Percentiles rank a stretch among this genome's conserved stretches.
These are phyloP conservation scores for Lagenidium giganteum DNA, from an alignment of 352 stramenopile genomes.

Conservation along the genomic window DNA sequence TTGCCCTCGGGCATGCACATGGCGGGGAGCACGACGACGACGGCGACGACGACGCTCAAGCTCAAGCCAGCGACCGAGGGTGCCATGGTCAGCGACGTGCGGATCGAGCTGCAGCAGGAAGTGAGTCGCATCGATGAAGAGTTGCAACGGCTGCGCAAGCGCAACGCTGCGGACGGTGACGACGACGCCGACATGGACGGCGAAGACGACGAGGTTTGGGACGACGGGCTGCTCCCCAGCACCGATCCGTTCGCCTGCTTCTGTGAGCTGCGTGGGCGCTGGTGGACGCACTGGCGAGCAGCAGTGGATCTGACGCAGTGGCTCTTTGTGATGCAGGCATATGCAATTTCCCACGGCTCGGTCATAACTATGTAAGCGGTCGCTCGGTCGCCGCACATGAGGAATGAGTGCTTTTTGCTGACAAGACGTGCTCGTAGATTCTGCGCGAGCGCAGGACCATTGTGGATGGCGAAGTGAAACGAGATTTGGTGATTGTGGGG, in stretches of 20 bases:
- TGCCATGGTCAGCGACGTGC: too few species aligned
- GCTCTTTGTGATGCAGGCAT: not conserved
- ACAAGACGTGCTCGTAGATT: too few species aligned
- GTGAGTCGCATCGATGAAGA: too few species aligned
- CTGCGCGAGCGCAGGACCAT: constrained; percentile 33
- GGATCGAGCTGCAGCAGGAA: too few species aligned
- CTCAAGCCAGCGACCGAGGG: too few species aligned
- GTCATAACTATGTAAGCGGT: constrained; percentile 21
- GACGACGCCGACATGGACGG: constrained; percentile 21
- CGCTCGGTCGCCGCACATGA: not conserved
- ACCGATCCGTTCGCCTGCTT: constrained; percentile 54
- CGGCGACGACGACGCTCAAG: too few species aligned
- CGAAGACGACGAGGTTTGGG: not conserved
- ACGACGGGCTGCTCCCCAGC: constrained; percentile 10
- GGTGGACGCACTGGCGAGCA: constrained; percentile 39
- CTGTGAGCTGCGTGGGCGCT: constrained; percentile 21
- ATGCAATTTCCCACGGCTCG: constrained; percentile 3
- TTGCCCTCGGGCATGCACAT: too few species aligned
- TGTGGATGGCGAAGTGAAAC: constrained; percentile 16
- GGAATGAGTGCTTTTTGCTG: not conserved
- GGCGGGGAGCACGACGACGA: too few species aligned
- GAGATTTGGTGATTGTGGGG: constrained; percentile 47
- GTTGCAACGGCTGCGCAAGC: constrained; percentile 16
- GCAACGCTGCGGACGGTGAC: constrained; percentile 13
- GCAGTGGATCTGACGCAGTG: constrained; percentile 30